These are phyloP conservation scores for Candolleomyces efflorescens DNA, from an alignment of 768 basidiomycete genomes.

Conservation along the genomic window DNA sequence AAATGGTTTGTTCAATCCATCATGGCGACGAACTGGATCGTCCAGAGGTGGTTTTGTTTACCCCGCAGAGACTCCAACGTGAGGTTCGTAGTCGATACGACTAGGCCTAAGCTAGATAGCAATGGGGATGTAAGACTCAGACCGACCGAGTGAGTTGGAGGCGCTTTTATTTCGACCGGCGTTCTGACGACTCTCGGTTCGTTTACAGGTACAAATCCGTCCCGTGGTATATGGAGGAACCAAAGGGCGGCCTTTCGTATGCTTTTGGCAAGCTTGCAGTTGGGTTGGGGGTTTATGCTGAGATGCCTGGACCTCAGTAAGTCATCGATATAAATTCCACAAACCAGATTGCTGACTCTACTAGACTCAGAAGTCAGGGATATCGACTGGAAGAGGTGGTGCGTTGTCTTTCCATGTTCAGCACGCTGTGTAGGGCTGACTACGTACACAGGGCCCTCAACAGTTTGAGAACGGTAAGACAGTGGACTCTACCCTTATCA, in stretches of 20 bases:
- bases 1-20: slow-evolving; percentile 19
- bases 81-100: slow-evolving; percentile 15
- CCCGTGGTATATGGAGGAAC: slow-evolving; percentile 45
- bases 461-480: slow-evolving; percentile 30
- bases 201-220: slow-evolving; percentile 30
- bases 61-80: slow-evolving; percentile 25
- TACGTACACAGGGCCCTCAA: slow-evolving; percentile 35
- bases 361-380: slow-evolving; percentile 31
- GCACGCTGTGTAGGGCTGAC: not conserved
- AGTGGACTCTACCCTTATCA: too few relatives aligned
- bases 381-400: slow-evolving; percentile 39
- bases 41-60: slow-evolving; percentile 35
- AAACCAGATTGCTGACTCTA: not conserved
- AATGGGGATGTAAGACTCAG: slow-evolving; percentile 16
- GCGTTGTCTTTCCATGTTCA: not conserved
- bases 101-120: slow-evolving; percentile 14
- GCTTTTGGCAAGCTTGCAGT: slow-evolving; percentile 28
- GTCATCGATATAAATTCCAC: too few relatives aligned
- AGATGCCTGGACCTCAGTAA: slow-evolving; percentile 35
- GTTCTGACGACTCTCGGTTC: slow-evolving; percentile 1
- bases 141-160: slow-evolving; percentile 7
- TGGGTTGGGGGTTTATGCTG: slow-evolving; percentile 27
- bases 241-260: slow-evolving; percentile 20
- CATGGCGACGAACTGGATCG: slow-evolving; percentile 22
- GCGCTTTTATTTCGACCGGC: not conserved